Percentiles rank a stretch among this genome's conserved stretches.
phyloP scores from a whole-genome alignment of 192 early-diverging fungal species.

The Coemansia sp. region DNA sequence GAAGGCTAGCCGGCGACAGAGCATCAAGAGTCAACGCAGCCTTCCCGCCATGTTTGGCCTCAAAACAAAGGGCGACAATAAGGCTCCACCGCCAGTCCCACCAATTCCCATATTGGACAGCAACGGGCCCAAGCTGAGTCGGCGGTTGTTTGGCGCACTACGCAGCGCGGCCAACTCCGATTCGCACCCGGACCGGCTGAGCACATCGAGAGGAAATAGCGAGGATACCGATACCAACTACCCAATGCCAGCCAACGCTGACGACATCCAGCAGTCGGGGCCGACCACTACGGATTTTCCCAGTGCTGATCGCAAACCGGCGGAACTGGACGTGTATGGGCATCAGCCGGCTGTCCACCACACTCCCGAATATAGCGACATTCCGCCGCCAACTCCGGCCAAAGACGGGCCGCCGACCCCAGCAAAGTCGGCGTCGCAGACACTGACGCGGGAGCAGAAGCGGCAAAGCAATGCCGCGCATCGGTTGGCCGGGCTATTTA shows the following conservation, averaged over 20 bases:
- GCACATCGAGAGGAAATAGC: constrained; percentile 10
- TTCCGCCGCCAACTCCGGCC: constrained; percentile 27
- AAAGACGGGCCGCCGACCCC: constrained; percentile 29
- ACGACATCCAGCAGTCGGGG: neutral
- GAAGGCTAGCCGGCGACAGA: constrained; percentile 42
- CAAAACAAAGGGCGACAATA: constrained; percentile 26
- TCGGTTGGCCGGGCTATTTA: constrained; percentile 39
- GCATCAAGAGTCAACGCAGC: constrained; percentile 50
- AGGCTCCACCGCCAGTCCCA: constrained; percentile 35
- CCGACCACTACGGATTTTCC: neutral
- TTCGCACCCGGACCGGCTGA: neutral
- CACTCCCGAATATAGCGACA: neutral
- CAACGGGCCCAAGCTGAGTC: constrained; percentile 24
- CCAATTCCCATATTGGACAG: constrained; percentile 11
- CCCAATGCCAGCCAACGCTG: neutral
- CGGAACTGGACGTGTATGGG: neutral
- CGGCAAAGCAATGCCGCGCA: constrained; percentile 47
- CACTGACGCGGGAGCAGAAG: constrained; percentile 40
- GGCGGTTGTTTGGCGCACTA: constrained; percentile 38
- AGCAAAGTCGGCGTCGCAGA: constrained; percentile 7
- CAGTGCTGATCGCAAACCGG: neutral
- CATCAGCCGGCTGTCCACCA: neutral
- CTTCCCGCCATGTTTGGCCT: constrained; percentile 49
- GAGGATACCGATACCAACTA: constrained; percentile 20
- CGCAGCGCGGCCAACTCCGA: constrained; percentile 25